A percentile compares a stretch with the other conserved stretches of the same genome.
phyloP scores from a whole-genome alignment of 2,329 filamentous ascomycete genomes.

The Didymellaceae sp. region DNA sequence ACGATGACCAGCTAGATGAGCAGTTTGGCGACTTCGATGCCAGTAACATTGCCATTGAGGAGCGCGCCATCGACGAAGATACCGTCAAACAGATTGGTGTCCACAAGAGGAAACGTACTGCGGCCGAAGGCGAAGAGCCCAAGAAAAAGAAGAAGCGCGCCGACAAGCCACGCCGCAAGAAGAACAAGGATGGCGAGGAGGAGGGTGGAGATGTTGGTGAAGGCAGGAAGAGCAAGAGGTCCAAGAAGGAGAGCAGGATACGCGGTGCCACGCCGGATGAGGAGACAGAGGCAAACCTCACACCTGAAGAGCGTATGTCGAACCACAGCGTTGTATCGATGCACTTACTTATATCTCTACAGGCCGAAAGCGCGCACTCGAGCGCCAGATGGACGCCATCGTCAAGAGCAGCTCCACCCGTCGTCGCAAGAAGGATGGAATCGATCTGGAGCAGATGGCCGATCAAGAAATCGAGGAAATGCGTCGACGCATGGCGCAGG shows the following conservation, averaged over 20 bases:
- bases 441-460: constrained; percentile 88
- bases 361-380: constrained; percentile 80
- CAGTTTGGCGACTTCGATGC: constrained; percentile 63
- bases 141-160: constrained; percentile 73
- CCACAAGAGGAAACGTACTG: constrained; percentile 69
- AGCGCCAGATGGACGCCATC: constrained; percentile 85
- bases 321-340: not conserved
- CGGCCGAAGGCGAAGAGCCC: constrained; percentile 64
- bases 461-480: constrained; percentile 89
- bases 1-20: constrained; percentile 69
- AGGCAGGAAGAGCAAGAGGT: constrained; percentile 61
- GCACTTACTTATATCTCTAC: constrained; percentile 7
- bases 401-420: constrained; percentile 81
- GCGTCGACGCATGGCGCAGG: constrained; percentile 87
- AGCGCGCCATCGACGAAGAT: constrained; percentile 66
- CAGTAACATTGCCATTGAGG: constrained; percentile 65
- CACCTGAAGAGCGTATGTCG: constrained; percentile 78
- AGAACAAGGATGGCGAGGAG: constrained; percentile 55
- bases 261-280: constrained; percentile 57
- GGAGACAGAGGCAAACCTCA: constrained; percentile 78
- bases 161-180: constrained; percentile 60
- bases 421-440: constrained; percentile 81
- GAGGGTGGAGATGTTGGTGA: constrained; percentile 57
- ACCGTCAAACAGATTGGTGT: constrained; percentile 67
- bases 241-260: constrained; percentile 48